A percentile compares a stretch with the other conserved stretches of the same genome.
Conservation (phyloP, 148 eudicot genomes). For the Vaccinium corymbosum region DNA sequence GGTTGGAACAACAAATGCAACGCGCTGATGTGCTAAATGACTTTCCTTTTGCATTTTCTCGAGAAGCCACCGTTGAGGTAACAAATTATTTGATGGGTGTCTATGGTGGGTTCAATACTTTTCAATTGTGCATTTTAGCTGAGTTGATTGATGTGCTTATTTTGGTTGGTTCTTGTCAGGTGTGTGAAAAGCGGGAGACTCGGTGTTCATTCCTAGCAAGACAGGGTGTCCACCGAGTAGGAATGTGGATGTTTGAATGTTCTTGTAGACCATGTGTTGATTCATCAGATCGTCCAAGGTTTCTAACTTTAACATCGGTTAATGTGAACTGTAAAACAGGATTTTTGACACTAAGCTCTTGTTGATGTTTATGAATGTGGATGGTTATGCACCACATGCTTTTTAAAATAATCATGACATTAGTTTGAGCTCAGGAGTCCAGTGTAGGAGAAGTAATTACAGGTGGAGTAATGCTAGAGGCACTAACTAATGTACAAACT, state of each 20-base stretch:
- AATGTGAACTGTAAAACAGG: neutral
- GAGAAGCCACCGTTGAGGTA: slow-evolving; percentile 58
- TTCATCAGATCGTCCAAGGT: slow-evolving; percentile 35
- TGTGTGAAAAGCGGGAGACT: slow-evolving; percentile 46
- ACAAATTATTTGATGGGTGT: neutral
- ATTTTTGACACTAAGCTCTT: neutral
- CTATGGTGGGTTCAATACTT: neutral
- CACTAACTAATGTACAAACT: no score
- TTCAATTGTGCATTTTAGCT: slow-evolving; percentile 5
- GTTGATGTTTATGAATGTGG: neutral
- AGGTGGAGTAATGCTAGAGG: neutral
- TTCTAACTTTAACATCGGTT: neutral
- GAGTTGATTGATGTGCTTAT: slow-evolving; percentile 8
- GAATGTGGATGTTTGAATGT: slow-evolving; percentile 88
- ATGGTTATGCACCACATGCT: neutral
- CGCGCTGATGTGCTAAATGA: slow-evolving; percentile 44
- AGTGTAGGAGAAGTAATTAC: neutral
- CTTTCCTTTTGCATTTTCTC: slow-evolving; percentile 71
- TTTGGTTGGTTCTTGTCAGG: slow-evolving; percentile 26
- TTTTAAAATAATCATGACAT: neutral
- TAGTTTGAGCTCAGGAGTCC: neutral
- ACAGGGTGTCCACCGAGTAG: slow-evolving; percentile 51
- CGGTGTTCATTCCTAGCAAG: slow-evolving; percentile 63
- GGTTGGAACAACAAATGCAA: slow-evolving; percentile 65
- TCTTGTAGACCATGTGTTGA: slow-evolving; percentile 37